These are phyloP conservation scores for Trichoderma orchidacearum DNA, from an alignment of 495 filamentous ascomycete species.

Conservation along the genomic window DNA sequence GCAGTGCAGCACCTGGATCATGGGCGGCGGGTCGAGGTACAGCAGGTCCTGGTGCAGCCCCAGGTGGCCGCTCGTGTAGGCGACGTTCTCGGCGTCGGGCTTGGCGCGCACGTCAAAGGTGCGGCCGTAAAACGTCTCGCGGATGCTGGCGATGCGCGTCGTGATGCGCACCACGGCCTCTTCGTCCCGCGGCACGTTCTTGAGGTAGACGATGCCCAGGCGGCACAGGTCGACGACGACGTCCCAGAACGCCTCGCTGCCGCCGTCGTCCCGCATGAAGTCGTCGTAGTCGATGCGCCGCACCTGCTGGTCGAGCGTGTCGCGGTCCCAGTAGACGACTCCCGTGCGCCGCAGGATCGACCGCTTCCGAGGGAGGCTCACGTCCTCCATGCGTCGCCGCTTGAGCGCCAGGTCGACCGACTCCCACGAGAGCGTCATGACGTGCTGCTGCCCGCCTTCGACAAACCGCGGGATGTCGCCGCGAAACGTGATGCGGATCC, in stretches of 20 bases:
- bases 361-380: not conserved
- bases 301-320: conserved; percentile 8
- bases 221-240: conserved; percentile 39
- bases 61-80: conserved; percentile 68
- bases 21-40: conserved; percentile 69
- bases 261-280: conserved; percentile 44
- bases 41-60: conserved; percentile 87
- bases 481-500: conserved; percentile 44
- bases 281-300: conserved; percentile 46
- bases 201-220: conserved; percentile 62
- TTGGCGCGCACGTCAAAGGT: conserved; percentile 81
- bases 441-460: conserved; percentile 6
- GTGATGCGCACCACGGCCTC: conserved; percentile 53
- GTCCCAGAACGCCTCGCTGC: conserved; percentile 25
- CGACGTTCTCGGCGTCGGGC: conserved; percentile 72
- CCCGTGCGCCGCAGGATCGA: not conserved
- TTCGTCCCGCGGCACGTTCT: conserved; percentile 50
- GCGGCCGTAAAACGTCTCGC: conserved; percentile 74
- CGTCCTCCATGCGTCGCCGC: not conserved
- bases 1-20: conserved; percentile 78
- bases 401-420: conserved; percentile 4
- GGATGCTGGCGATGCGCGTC: conserved; percentile 54
- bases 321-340: conserved; percentile 19
- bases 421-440: conserved; percentile 3
- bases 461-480: conserved; percentile 8